phyloP scores from a whole-genome alignment of 352 stramenopile species.

The Peronosclerospora sorghi region DNA sequence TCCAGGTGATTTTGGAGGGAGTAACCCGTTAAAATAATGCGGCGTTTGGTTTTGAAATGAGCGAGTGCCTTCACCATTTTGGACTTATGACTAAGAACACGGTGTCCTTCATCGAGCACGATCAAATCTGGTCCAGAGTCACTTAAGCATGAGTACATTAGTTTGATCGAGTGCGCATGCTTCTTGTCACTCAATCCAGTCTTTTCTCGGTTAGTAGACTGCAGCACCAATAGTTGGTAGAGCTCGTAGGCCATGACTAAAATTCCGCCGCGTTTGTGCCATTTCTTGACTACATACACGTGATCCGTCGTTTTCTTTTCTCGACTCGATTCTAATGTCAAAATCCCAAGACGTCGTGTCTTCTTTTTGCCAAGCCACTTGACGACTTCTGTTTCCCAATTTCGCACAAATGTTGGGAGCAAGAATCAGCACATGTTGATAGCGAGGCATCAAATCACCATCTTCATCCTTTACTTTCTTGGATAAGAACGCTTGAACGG shows the following conservation, averaged over 20 bases:
- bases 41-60: slow-evolving; percentile 69
- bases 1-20: slow-evolving; percentile 94
- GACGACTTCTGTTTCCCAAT: slow-evolving; percentile 96
- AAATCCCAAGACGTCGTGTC: slow-evolving; percentile 39
- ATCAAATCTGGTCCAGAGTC: slow-evolving; percentile 76
- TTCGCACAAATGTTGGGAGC: slow-evolving; percentile 95
- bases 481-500: slow-evolving; percentile 69
- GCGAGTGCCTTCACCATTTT: slow-evolving; percentile 80
- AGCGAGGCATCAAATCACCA: slow-evolving; percentile 26
- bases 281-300: slow-evolving; percentile 56
- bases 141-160: slow-evolving; percentile 49
- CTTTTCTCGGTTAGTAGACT: slow-evolving; percentile 71
- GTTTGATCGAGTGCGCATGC: slow-evolving; percentile 50
- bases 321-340: slow-evolving; percentile 76
- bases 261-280: slow-evolving; percentile 64
- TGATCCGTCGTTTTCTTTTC: slow-evolving; percentile 80
- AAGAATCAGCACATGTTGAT: slow-evolving; percentile 87
- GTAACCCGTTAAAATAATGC: slow-evolving; percentile 91
- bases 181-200: slow-evolving; percentile 53
- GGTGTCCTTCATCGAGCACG: slow-evolving; percentile 84
- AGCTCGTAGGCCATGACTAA: slow-evolving; percentile 88
- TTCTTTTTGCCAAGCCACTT: slow-evolving; percentile 91
- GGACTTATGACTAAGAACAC: slow-evolving; percentile 84
- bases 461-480: slow-evolving; percentile 33
- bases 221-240: slow-evolving; percentile 74